Percentiles rank a stretch among this genome's conserved stretches.
These are phyloP conservation scores for Chaetomium globosum DNA, from an alignment of 2,329 filamentous ascomycete species.

Conservation along the genomic window DNA sequence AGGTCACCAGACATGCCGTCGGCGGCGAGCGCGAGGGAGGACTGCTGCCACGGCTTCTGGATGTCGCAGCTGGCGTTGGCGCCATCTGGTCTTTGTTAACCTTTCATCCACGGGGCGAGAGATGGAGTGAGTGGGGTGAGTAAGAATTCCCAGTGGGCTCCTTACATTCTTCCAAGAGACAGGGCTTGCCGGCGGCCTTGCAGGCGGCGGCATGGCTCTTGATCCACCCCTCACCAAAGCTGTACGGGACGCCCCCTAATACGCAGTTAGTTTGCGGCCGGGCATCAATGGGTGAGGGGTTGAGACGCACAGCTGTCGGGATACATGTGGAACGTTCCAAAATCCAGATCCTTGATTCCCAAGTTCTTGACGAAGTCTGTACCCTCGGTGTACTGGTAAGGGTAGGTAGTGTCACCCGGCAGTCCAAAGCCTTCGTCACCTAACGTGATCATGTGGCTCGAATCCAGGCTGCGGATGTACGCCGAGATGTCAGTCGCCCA, in stretches of 20 bases:
- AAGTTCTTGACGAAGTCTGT: slow-evolving; percentile 45
- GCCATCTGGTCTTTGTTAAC: slow-evolving; percentile 34
- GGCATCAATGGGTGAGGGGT: not conserved
- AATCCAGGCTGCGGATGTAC: slow-evolving; percentile 65
- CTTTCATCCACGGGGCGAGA: not conserved
- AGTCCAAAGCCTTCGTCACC: slow-evolving; percentile 56
- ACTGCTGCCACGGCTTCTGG: slow-evolving; percentile 41
- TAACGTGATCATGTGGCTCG: slow-evolving; percentile 62
- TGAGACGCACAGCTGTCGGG: slow-evolving; percentile 41
- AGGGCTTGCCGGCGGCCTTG: slow-evolving; percentile 46
- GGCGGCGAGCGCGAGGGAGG: slow-evolving; percentile 38
- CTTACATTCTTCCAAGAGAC: slow-evolving; percentile 48
- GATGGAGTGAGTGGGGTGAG: not conserved
- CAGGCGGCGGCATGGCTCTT: slow-evolving; percentile 45
- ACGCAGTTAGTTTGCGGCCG: not conserved
- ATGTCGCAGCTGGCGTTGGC: slow-evolving; percentile 35
- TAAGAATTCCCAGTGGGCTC: not conserved
- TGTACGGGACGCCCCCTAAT: slow-evolving; percentile 41
- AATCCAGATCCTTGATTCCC: slow-evolving; percentile 46
- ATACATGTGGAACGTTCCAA: slow-evolving; percentile 50
- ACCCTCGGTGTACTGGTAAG: slow-evolving; percentile 36
- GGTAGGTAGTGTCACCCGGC: slow-evolving; percentile 35
- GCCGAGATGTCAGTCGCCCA: slow-evolving; percentile 61
- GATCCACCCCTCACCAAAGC: slow-evolving; percentile 46
- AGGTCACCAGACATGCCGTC: slow-evolving; percentile 44